These are phyloP conservation scores for Dacryopinax spathularia DNA, from an alignment of 768 basidiomycete genomes.

Conservation along the genomic window DNA sequence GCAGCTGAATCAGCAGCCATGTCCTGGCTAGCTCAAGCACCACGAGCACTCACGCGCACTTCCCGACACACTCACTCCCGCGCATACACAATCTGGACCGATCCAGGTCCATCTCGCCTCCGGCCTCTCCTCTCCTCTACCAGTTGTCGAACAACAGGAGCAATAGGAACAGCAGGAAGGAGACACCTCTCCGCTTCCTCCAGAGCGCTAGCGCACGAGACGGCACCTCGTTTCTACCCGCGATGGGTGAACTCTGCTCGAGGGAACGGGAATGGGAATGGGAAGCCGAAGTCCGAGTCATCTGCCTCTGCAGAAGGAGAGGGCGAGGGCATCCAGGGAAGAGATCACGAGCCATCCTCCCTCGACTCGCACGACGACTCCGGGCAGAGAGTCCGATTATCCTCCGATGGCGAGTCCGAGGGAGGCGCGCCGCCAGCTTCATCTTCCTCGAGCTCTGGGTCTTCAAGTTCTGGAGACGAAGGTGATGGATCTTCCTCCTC, in stretches of 20 bases:
- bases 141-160: not conserved
- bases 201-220: not conserved
- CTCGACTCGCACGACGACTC: not conserved
- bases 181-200: not conserved
- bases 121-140: not conserved
- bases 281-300: not conserved
- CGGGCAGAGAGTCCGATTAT: not conserved
- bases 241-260: not conserved
- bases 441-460: not conserved
- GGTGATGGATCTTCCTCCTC: conserved; percentile 11
- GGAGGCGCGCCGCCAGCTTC: not conserved
- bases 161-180: not conserved
- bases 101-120: not conserved
- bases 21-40: not conserved
- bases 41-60: not conserved
- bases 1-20: too few species aligned
- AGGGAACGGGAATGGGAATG: not conserved
- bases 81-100: not conserved
- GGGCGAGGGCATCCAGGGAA: not conserved
- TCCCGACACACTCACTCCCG: not conserved
- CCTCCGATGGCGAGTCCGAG: not conserved
- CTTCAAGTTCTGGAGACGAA: not conserved
- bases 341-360: not conserved
- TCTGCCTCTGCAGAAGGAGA: not conserved
- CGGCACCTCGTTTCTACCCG: not conserved